phyloP scores from a whole-genome alignment of 2,329 filamentous ascomycete genomes.

The Epichloe typhina region DNA sequence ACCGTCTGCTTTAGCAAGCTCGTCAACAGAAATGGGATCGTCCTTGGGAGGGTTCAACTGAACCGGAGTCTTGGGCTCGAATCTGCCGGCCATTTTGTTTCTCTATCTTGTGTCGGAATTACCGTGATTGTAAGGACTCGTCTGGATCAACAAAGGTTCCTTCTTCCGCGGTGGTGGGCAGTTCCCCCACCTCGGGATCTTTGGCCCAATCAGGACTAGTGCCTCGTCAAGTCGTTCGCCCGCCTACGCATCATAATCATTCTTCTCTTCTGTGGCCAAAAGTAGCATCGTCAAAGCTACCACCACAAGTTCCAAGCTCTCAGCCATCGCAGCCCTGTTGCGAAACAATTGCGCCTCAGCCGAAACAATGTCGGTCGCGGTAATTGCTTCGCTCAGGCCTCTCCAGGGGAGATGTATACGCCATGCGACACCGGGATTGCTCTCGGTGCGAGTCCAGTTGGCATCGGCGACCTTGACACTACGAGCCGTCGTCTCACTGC shows the following conservation, averaged over 20 bases:
- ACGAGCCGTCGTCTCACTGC: constrained; percentile 17
- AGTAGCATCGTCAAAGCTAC: no score
- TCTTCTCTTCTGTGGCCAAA: not conserved
- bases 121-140: not conserved
- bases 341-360: not conserved
- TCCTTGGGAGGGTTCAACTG: constrained; percentile 73
- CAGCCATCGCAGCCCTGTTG: not conserved
- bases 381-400: constrained; percentile 21
- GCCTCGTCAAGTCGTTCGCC: not conserved
- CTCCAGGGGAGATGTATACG: constrained; percentile 18
- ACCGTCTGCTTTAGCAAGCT: constrained; percentile 77
- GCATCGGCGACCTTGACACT: constrained; percentile 15
- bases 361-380: constrained; percentile 20
- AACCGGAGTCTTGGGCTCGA: constrained; percentile 67
- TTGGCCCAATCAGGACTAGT: constrained; percentile 8
- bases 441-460: constrained; percentile 20
- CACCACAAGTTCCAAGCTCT: not conserved
- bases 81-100: constrained; percentile 44
- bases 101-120: not conserved
- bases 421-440: constrained; percentile 15
- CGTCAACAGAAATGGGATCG: constrained; percentile 69
- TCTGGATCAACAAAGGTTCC: not conserved
- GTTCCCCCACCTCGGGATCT: constrained; percentile 5
- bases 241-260: not conserved
- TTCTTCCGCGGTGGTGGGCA: not conserved